Evolutionary conservation across 2,329 filamentous ascomycete genomes (phyloP).

Genomic region (Gliomastix tumulicola): DNA sequence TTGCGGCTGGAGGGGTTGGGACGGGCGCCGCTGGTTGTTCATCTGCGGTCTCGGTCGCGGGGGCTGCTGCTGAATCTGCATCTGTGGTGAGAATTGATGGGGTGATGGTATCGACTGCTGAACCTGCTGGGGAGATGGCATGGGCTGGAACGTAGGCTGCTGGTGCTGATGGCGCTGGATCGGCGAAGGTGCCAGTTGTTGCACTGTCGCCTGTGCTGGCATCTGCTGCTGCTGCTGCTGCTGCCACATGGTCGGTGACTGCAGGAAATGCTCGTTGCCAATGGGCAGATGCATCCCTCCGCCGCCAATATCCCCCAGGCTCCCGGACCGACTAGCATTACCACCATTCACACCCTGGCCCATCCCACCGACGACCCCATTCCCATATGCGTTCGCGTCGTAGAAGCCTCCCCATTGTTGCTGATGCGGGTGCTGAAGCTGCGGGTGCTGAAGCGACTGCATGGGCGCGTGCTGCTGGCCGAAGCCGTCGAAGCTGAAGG

Average conservation of each 20-base stretch:
- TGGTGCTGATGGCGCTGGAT: constrained; percentile 11
- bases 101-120: constrained; percentile 15
- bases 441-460: no score
- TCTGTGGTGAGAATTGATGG: constrained; percentile 3
- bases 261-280: constrained; percentile 13
- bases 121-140: no score
- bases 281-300: constrained; percentile 5
- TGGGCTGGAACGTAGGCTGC: no score
- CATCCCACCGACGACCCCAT: not conserved
- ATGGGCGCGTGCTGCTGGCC: no score
- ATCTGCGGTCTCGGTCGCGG: no score
- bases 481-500: constrained; percentile 11
- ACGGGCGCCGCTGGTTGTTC: no score
- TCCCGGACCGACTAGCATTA: no score
- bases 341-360: no score
- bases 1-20: no score
- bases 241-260: constrained; percentile 19
- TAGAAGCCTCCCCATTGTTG: no score
- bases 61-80: constrained; percentile 4
- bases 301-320: not conserved
- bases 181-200: constrained; percentile 5
- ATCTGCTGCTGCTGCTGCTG: constrained; percentile 25
- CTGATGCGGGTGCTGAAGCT: constrained; percentile 9
- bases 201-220: constrained; percentile 22
- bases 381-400: not conserved